Conservation (phyloP, 2,329 filamentous ascomycete species). For the Trichoderma sp. region DNA sequence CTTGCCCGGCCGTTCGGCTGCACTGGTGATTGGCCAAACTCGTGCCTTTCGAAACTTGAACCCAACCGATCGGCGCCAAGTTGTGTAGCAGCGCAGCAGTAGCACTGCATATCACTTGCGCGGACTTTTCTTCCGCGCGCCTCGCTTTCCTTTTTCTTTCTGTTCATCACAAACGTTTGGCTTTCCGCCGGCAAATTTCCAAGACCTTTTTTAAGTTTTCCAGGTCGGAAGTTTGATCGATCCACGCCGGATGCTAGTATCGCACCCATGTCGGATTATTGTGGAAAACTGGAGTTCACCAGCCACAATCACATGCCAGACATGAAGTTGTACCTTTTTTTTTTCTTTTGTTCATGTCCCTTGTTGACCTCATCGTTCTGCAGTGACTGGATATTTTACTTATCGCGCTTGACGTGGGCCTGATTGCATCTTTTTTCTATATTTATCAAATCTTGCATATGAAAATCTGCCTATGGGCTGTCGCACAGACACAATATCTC, state of each 20-base stretch:
- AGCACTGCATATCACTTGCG: neutral
- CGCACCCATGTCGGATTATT: neutral
- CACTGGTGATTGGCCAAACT: neutral
- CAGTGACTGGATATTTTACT: neutral
- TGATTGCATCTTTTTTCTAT: neutral
- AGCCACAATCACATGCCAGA: slow-evolving; percentile 39
- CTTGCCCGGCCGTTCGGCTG: neutral
- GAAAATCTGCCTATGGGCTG: neutral
- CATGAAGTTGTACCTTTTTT: neutral
- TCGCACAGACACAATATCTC: neutral
- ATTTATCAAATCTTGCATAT: neutral
- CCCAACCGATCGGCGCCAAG: neutral
- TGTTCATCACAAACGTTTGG: neutral
- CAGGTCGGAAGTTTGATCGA: slow-evolving; percentile 20
- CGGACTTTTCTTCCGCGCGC: neutral
- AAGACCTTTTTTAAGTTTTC: slow-evolving; percentile 4
- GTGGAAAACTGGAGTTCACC: slow-evolving; percentile 23
- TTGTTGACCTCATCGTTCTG: neutral
- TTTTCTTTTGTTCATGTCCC: neutral
- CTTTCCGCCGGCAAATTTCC: neutral
- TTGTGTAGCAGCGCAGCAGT: neutral
- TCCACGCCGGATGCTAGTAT: slow-evolving; percentile 9
- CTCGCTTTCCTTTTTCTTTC: neutral
- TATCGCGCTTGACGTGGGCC: neutral
- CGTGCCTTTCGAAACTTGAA: neutral